Conservation (phyloP, 208 protist species). For the Strigomonas culicis region DNA sequence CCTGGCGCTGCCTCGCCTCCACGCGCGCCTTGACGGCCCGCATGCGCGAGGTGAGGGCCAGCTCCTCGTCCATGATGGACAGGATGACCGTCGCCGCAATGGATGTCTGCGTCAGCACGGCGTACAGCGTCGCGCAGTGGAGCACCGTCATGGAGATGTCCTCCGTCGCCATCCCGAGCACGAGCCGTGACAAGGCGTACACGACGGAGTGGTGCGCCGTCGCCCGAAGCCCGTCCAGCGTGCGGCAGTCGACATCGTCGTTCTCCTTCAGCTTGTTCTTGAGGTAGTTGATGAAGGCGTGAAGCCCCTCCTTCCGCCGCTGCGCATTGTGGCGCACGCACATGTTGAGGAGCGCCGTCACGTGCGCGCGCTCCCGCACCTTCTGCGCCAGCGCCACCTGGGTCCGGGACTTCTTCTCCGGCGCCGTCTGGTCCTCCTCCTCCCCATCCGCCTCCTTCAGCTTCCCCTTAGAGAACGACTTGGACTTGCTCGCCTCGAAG, state of each 20-base stretch:
- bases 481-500: slow-evolving; percentile 61
- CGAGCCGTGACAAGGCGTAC: slow-evolving; percentile 72
- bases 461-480: slow-evolving; percentile 21
- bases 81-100: slow-evolving; percentile 58
- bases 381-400: slow-evolving; percentile 64
- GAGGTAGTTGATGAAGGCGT: slow-evolving; percentile 83
- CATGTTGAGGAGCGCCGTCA: slow-evolving; percentile 82
- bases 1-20: slow-evolving; percentile 6
- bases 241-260: slow-evolving; percentile 60
- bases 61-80: slow-evolving; percentile 69
- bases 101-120: slow-evolving; percentile 50
- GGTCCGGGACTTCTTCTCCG: slow-evolving; percentile 38
- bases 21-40: slow-evolving; percentile 57
- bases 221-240: slow-evolving; percentile 54
- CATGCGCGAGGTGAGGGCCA: slow-evolving; percentile 61
- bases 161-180: slow-evolving; percentile 86
- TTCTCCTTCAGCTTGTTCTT: slow-evolving; percentile 44
- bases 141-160: slow-evolving; percentile 75
- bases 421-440: slow-evolving; percentile 8
- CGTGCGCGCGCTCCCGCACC: slow-evolving; percentile 70
- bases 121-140: slow-evolving; percentile 68
- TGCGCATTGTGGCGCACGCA: slow-evolving; percentile 76
- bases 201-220: slow-evolving; percentile 77
- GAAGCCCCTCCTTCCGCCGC: slow-evolving; percentile 71
- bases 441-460: slow-evolving; percentile 9